These are phyloP conservation scores for Apiospora saccharicola DNA, from an alignment of 2,329 filamentous ascomycete genomes.

Conservation along the genomic window DNA sequence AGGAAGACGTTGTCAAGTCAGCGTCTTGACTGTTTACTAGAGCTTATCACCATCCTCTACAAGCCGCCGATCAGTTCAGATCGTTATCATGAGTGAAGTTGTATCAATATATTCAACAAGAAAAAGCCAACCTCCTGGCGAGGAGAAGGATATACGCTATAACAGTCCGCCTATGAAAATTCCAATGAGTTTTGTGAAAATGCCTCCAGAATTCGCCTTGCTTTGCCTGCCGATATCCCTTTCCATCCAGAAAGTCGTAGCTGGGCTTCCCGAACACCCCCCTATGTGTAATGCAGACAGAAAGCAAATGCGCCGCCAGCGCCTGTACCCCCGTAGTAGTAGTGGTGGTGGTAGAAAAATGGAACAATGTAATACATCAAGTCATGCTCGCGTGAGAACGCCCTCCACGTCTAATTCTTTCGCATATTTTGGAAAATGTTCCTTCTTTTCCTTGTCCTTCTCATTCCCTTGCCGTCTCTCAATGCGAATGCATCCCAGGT, in stretches of 20 bases:
- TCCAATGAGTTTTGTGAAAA: conserved; percentile 22
- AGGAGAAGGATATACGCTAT: conserved; percentile 7
- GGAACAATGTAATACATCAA: conserved; percentile 6
- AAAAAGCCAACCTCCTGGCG: not conserved
- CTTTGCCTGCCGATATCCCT: conserved; percentile 15
- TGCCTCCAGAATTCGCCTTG: conserved; percentile 22
- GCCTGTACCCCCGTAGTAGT: conserved; percentile 13
- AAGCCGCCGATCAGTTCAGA: too few species aligned
- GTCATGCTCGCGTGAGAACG: conserved; percentile 23
- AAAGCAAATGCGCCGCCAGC: conserved; percentile 19
- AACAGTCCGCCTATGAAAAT: not conserved
- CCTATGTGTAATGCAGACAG: conserved; percentile 14
- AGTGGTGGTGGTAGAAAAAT: not conserved
- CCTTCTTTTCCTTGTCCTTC: not conserved
- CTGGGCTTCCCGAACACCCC: conserved; percentile 1
- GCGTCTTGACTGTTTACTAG: too few species aligned
- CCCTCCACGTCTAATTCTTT: conserved; percentile 13
- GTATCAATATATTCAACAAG: conserved; percentile 5
- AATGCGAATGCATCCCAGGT: conserved; percentile 55
- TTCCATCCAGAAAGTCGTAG: conserved; percentile 10
- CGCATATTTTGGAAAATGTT: not conserved
- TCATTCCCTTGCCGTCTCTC: not conserved
- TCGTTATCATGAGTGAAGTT: not conserved
- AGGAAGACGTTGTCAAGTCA: too few species aligned
- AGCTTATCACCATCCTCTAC: too few species aligned